These are phyloP conservation scores for Ajuga chamaepitys DNA, from an alignment of 257 asterid genomes.

Conservation along the genomic window DNA sequence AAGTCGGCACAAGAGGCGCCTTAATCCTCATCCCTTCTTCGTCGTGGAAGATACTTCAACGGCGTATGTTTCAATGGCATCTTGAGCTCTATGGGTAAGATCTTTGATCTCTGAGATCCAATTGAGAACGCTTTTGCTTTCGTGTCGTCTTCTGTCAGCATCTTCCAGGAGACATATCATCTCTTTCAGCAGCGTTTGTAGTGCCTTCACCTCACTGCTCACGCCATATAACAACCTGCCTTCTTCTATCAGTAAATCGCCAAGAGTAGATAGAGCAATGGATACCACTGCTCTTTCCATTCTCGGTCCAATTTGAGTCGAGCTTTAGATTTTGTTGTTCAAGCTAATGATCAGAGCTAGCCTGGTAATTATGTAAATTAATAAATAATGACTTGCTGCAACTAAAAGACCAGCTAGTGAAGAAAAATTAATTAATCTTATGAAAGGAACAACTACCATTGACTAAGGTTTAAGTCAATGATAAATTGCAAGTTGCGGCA, in stretches of 20 bases:
- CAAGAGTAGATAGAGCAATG: background rate
- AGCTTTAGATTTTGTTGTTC: too few relatives aligned
- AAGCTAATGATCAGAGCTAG: too few relatives aligned
- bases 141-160: background rate
- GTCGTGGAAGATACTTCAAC: background rate
- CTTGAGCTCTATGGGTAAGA: background rate
- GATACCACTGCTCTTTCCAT: background rate
- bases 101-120: background rate
- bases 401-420: too few relatives aligned
- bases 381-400: too few relatives aligned
- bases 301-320: too few relatives aligned
- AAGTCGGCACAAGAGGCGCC: background rate
- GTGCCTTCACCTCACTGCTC: background rate
- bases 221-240: background rate
- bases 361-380: too few relatives aligned
- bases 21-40: background rate
- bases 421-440: too few relatives aligned
- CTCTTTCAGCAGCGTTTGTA: background rate
- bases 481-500: too few relatives aligned
- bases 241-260: background rate
- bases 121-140: background rate
- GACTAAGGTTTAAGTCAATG: too few relatives aligned
- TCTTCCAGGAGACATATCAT: background rate
- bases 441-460: too few relatives aligned
- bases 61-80: background rate